Evolutionary conservation across 306 rosid species (phyloP).

Genomic region (Begonia loranthoides): DNA sequence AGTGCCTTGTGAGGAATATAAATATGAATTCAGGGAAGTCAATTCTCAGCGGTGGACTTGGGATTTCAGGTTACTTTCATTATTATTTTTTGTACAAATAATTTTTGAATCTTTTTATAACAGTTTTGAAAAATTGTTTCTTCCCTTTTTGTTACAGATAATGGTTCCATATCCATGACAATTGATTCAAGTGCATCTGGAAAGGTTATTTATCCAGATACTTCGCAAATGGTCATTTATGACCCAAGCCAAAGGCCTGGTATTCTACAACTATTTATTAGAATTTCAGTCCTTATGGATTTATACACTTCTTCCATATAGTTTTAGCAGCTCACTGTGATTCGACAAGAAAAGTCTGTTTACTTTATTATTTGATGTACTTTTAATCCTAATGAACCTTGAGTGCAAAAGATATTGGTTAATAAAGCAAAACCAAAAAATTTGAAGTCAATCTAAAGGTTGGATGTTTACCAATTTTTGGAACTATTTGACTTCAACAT

Average conservation of each 20-base stretch:
- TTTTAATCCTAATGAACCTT: no score
- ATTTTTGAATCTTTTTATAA: background rate
- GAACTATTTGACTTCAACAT: no score
- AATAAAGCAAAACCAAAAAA: no score
- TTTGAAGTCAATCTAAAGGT: no score
- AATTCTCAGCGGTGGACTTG: constrained; percentile 28
- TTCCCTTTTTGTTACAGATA: constrained; percentile 31
- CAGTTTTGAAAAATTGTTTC: background rate
- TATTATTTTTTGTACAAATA: constrained; percentile 9
- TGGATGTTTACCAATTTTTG: no score
- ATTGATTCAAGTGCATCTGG: constrained; percentile 32
- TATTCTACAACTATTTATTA: constrained; percentile 4
- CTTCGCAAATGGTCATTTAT: constrained; percentile 70
- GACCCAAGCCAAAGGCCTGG: constrained; percentile 82
- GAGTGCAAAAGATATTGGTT: no score
- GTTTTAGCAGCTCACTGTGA: no score
- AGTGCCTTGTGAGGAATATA: constrained; percentile 79
- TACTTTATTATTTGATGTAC: no score
- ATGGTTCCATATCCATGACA: constrained; percentile 21
- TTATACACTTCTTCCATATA: no score
- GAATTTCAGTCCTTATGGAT: no score
- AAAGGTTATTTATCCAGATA: constrained; percentile 65
- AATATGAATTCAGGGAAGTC: constrained; percentile 42
- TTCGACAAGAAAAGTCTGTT: no score
- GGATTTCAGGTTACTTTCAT: constrained; percentile 35